Percentiles rank a stretch among this genome's conserved stretches.
phyloP scores from a whole-genome alignment of 352 stramenopile genomes.

The Phytopythium aichiense region DNA sequence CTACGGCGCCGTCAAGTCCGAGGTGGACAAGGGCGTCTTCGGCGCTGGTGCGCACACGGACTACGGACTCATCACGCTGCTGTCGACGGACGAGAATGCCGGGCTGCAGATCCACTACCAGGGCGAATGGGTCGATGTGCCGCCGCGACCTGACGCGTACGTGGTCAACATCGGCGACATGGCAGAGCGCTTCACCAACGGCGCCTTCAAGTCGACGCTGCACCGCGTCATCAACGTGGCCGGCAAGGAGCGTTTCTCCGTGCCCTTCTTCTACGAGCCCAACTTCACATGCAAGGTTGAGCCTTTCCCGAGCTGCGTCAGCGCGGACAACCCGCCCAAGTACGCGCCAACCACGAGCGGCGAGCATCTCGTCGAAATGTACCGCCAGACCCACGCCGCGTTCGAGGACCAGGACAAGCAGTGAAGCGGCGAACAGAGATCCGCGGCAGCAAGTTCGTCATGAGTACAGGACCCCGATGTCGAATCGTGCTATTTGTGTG shows the following conservation, averaged over 20 bases:
- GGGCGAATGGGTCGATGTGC: slow-evolving; percentile 55
- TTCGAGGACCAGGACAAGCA: slow-evolving; percentile 21
- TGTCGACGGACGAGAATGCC: slow-evolving; percentile 54
- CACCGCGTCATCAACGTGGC: slow-evolving; percentile 62
- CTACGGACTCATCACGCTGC: slow-evolving; percentile 65
- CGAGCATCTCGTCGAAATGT: slow-evolving; percentile 72
- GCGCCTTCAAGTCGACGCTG: slow-evolving; percentile 53
- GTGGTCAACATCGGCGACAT: slow-evolving; percentile 79
- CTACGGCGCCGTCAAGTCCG: slow-evolving; percentile 64
- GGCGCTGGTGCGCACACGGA: slow-evolving; percentile 75
- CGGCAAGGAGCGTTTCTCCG: slow-evolving; percentile 63
- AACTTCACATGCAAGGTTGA: slow-evolving; percentile 65
- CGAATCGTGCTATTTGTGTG: too few species aligned
- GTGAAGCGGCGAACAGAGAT: background rate
- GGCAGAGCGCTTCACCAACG: slow-evolving; percentile 73
- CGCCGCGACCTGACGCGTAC: slow-evolving; percentile 46
- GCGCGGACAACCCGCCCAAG: slow-evolving; percentile 34
- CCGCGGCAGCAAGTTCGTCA: too few species aligned
- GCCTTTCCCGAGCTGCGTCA: slow-evolving; percentile 60
- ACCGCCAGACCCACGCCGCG: slow-evolving; percentile 61
- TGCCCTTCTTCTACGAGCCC: slow-evolving; percentile 78
- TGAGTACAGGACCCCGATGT: too few species aligned
- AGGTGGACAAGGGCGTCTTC: slow-evolving; percentile 56
- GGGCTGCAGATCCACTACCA: slow-evolving; percentile 60
- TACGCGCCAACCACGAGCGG: slow-evolving; percentile 70